Base-by-base conservation (phyloP, 371 early-diverging fungal genomes). In the Circinella umbellata region DNA sequence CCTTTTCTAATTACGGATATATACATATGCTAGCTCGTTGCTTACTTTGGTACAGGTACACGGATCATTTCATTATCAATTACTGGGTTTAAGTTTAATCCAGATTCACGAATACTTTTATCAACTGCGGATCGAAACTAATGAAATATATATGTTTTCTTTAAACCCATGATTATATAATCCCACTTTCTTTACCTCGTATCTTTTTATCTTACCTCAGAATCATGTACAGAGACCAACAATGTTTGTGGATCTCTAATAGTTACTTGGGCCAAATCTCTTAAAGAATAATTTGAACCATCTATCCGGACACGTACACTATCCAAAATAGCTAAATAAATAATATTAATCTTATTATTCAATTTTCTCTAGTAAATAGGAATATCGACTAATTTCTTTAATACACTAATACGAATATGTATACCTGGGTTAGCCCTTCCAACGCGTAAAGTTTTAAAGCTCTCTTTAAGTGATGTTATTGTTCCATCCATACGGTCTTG, bases 221-320 rank as follows among this genome's bases (percentile, higher is more conserved):
- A 80, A 64, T 95, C 94, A 73, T 92, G 90, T 4, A 95, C 86
- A 34, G 90, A 83, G 15, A 96, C 94, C 69, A 94, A 73, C 68
- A 97, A 80, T 17, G 91, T 94, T 68, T 94, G 93, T 20, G 94
- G 92, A 69, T 97, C 96, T 78, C 95, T 93, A 64, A 95, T 87
- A 18, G 90, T 85, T 7, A 97, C 88, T 75, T 93, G 93, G 1
- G 95, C 94, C 13, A 96, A 71, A 60, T 92, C 88, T 4, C 87
- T 76, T 18, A 96, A 76, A 3, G 88, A 77, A 38, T 87, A 87
- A 34, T 83, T 83, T 15, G 80, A 78, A 42, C 81, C 76, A 36
- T 90, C 88, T 59, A 90, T 81, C 54, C 82, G 79, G 47, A 96
- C 92, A 54, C 76, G 77, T 9, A 96, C 90, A 13, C 81, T 77